phyloP scores from a whole-genome alignment of 169 alveolate species.

The Plasmodium malariae region DNA sequence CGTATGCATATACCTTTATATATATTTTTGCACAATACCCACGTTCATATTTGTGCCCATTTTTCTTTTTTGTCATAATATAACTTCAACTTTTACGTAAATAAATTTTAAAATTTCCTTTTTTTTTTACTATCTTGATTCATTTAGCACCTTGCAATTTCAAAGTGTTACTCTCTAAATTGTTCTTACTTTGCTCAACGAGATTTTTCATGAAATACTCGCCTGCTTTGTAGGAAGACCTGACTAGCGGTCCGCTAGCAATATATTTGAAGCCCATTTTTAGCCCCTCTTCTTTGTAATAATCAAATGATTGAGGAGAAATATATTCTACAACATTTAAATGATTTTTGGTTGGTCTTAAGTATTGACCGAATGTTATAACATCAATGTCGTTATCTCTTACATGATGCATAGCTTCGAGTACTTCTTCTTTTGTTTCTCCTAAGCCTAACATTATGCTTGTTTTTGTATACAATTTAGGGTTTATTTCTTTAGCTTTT shows the following conservation, averaged over 20 bases:
- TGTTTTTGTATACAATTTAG: conserved; percentile 80
- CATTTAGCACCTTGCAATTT: not conserved
- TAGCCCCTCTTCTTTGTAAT: conserved; percentile 72
- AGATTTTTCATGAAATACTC: conserved; percentile 79
- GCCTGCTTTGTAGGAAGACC: conserved; percentile 84
- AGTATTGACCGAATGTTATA: conserved; percentile 83
- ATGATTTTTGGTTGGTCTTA: conserved; percentile 81
- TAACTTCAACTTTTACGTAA: too few species aligned
- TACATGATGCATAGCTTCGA: conserved; percentile 68
- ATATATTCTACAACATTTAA: conserved; percentile 78
- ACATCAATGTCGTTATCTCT: conserved; percentile 76
- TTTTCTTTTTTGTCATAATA: too few species aligned
- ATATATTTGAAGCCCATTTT: conserved; percentile 81
- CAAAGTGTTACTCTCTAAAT: not conserved
- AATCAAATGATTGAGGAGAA: conserved; percentile 77
- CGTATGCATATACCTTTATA: too few species aligned
- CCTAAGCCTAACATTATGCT: conserved; percentile 84
- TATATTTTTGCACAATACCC: too few species aligned
- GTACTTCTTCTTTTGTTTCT: conserved; percentile 80
- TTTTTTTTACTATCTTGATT: not conserved
- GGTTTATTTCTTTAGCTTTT: conserved; percentile 78
- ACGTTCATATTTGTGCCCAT: too few species aligned
- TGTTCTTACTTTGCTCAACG: conserved; percentile 22
- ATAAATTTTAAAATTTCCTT: not conserved
- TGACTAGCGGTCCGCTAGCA: conserved; percentile 84